Evolutionary conservation across 2,329 filamentous ascomycete species (phyloP), one percentile per base, ranked within the genome.

Genomic region (Fusarium brevicatenulatum): DNA sequence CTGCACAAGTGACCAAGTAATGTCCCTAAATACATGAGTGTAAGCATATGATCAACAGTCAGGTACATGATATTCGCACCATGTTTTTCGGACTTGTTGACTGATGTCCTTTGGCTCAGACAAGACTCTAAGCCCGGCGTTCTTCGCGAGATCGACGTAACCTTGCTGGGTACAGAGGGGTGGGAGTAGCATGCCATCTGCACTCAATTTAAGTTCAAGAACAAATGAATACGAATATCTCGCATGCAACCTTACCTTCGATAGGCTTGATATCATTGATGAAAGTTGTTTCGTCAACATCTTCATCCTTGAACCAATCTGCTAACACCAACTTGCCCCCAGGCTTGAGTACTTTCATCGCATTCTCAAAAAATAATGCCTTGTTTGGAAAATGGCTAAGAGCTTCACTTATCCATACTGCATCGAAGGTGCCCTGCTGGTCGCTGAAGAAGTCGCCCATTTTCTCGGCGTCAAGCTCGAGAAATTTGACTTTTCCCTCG

Each of bases 361-460:
- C 85, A 68, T 90, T 90, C 32, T 80, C 78, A 76, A 90, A 90
- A 80, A 91, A 91, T 5, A 90, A 79, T 4, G 83, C 80, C 78
- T 91, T 91, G 75, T 90, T 84, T 1, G 88, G 88, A 64, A 91
- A 85, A 78, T 91, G 89, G 72, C 86, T 89, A 66, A 91, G 83
- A 5, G 88, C 88, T 78, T 91, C 89, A 54, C 87, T 89, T 77
- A 91, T 90, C 89, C 89, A 91, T 28, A 91, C 87, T 47, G 83
- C 84, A 72, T 90, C 87, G 71, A 90, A 90, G 4, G 71, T 77
- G 54, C 75, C 78, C 36, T 77, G 75, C 39, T 80, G 80, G 4
- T 77, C 77, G 5, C 76, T 78, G 69, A 90, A 90, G 77, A 82
- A 82, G 4, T 86, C 84, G 5, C 84, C 85, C 87, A 91, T 90